Conservation (phyloP, 192 early-diverging fungal genomes). For the Podila horticola region DNA sequence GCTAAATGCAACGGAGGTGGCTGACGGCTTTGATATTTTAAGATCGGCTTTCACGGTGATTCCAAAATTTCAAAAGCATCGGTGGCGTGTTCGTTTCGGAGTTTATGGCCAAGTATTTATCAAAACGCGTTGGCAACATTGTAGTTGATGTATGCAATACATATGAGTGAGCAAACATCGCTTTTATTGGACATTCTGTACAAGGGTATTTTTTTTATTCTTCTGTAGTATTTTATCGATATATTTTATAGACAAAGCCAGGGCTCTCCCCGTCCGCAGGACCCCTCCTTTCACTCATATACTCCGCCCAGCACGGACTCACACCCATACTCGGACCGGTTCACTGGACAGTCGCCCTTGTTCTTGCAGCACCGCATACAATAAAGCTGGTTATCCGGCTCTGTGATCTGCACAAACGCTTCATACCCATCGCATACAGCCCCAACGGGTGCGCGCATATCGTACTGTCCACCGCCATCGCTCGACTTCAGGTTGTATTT, state of each 20-base stretch:
- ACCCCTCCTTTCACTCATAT: conserved; percentile 6
- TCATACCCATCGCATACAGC: conserved; percentile 51
- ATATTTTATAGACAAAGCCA: too few relatives aligned
- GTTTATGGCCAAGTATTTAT: too few relatives aligned
- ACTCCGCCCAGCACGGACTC: conserved; percentile 16
- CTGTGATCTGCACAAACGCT: conserved; percentile 57
- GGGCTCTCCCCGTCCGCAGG: too few relatives aligned
- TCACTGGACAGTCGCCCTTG: conserved; percentile 23
- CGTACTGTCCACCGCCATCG: conserved; percentile 66
- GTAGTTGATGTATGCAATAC: too few relatives aligned
- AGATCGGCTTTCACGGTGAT: not conserved
- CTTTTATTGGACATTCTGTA: too few relatives aligned
- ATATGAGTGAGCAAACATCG: too few relatives aligned
- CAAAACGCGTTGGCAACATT: too few relatives aligned
- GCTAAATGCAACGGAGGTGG: not conserved
- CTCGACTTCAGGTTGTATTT: conserved; percentile 40
- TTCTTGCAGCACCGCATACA: conserved; percentile 59
- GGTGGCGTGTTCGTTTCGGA: too few relatives aligned
- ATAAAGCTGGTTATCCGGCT: conserved; percentile 49
- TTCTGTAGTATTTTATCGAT: too few relatives aligned
- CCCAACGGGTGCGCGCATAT: conserved; percentile 52
- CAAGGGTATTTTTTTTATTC: too few relatives aligned
- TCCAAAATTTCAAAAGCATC: too few relatives aligned
- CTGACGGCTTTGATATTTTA: conserved; percentile 6
- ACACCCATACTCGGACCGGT: conserved; percentile 35